Evolutionary conservation across 306 rosid species (phyloP).

Genomic region (Oxytropis ochrocephala): DNA sequence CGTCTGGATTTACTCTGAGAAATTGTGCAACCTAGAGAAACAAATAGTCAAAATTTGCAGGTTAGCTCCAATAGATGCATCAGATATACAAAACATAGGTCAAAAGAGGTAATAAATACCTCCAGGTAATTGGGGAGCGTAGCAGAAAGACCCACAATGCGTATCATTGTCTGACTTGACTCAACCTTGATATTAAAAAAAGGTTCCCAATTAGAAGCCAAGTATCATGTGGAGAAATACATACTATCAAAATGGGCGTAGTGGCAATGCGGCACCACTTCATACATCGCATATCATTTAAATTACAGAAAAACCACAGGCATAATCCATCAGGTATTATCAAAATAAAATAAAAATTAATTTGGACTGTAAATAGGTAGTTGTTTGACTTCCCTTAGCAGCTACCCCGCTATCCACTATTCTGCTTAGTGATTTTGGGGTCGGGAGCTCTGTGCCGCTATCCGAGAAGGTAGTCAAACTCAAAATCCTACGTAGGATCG

Average conservation of each 20-base stretch:
- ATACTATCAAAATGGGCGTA: background rate
- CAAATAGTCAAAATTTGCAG: slow-evolving; percentile 13
- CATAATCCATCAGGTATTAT: slow-evolving; percentile 2
- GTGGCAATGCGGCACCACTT: background rate
- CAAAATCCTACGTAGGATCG: no score
- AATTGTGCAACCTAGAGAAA: slow-evolving; percentile 82
- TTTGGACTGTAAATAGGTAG: background rate
- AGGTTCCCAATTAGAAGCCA: background rate
- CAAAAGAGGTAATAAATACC: slow-evolving; percentile 38
- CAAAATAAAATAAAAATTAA: background rate
- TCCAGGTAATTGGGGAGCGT: slow-evolving; percentile 93
- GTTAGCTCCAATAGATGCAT: slow-evolving; percentile 11
- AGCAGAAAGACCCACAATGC: slow-evolving; percentile 97
- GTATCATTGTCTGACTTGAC: slow-evolving; percentile 91
- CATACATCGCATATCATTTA: background rate
- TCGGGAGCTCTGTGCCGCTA: no score
- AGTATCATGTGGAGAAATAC: background rate
- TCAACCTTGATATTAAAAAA: slow-evolving; percentile 64
- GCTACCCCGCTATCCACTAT: no score
- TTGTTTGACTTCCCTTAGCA: no score
- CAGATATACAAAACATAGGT: slow-evolving; percentile 16
- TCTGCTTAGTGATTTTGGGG: no score
- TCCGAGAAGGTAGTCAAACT: no score
- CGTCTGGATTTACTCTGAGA: slow-evolving; percentile 87
- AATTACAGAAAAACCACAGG: background rate